phyloP scores from a whole-genome alignment of 768 basidiomycete species.

The Auricularia heimuer region DNA sequence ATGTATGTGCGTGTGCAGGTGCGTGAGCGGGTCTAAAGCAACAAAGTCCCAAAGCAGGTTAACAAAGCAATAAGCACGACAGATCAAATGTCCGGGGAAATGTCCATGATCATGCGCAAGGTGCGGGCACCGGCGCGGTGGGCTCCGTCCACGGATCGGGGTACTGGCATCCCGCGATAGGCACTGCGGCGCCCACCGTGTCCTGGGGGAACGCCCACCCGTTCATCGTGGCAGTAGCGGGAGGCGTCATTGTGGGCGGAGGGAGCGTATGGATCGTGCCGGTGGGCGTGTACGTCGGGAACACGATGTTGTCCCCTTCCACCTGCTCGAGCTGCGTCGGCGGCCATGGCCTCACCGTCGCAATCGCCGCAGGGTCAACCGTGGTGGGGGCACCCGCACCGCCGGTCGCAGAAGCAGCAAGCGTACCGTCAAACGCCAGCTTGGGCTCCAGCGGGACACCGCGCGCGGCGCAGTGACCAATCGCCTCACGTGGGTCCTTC shows the following conservation, averaged over 20 bases:
- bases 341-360: slow-evolving; percentile 42
- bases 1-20: no score
- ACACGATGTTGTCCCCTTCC: slow-evolving; percentile 22
- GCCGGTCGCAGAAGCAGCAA: slow-evolving; percentile 62
- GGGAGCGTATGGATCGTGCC: slow-evolving; percentile 48
- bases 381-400: slow-evolving; percentile 41
- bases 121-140: slow-evolving; percentile 39
- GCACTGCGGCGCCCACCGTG: slow-evolving; percentile 46
- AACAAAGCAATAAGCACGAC: no score
- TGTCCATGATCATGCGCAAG: slow-evolving; percentile 14
- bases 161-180: slow-evolving; percentile 69
- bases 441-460: slow-evolving; percentile 11
- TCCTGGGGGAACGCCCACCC: slow-evolving; percentile 70
- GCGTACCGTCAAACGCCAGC: slow-evolving; percentile 40
- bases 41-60: no score
- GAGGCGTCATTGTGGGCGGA: slow-evolving; percentile 39
- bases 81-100: no score
- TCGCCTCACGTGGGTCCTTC: slow-evolving; percentile 51
- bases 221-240: slow-evolving; percentile 29
- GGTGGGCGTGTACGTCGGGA: slow-evolving; percentile 61
- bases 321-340: slow-evolving; percentile 37
- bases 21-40: no score
- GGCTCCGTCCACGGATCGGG: slow-evolving; percentile 73
- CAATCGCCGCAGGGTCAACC: slow-evolving; percentile 29
- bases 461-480: slow-evolving; percentile 51